These are phyloP conservation scores for Suillus hirtellus DNA, from an alignment of 768 basidiomycete genomes.

Conservation along the genomic window DNA sequence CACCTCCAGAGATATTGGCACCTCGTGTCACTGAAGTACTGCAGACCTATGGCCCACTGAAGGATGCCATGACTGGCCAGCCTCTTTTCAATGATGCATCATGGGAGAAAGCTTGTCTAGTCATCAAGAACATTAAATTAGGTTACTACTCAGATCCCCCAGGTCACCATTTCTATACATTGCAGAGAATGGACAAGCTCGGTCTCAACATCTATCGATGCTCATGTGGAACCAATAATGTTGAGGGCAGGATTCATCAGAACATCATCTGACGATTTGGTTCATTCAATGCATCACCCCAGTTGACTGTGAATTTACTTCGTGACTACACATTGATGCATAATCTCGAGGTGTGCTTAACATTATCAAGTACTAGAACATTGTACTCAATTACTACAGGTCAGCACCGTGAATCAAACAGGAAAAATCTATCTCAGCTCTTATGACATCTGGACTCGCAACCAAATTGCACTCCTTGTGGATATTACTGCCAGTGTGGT, in stretches of 20 bases:
- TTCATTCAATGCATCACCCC: constrained; percentile 22
- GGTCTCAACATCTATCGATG: constrained; percentile 21
- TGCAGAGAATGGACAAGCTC: constrained; percentile 13
- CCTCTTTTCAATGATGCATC: no score
- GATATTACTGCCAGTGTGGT: neutral
- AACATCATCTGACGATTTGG: constrained; percentile 19
- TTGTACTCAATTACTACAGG: constrained; percentile 1
- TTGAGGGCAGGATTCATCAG: constrained; percentile 39
- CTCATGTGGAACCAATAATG: constrained; percentile 33
- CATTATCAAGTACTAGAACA: no score
- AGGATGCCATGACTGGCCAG: no score
- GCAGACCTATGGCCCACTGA: no score
- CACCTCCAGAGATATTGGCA: constrained; percentile 26
- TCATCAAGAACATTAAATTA: no score
- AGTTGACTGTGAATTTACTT: constrained; percentile 24
- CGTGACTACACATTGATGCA: constrained; percentile 25
- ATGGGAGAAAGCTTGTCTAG: no score
- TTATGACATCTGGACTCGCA: constrained; percentile 25
- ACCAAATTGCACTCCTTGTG: constrained; percentile 12
- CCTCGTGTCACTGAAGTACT: no score
- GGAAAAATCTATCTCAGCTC: constrained; percentile 25
- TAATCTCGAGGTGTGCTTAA: constrained; percentile 24
- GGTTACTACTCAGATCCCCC: constrained; percentile 36
- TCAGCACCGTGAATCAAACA: constrained; percentile 27
- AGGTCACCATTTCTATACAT: constrained; percentile 26